phyloP scores from a whole-genome alignment of 83 land plant genomes.

The Picea engelmannii region DNA sequence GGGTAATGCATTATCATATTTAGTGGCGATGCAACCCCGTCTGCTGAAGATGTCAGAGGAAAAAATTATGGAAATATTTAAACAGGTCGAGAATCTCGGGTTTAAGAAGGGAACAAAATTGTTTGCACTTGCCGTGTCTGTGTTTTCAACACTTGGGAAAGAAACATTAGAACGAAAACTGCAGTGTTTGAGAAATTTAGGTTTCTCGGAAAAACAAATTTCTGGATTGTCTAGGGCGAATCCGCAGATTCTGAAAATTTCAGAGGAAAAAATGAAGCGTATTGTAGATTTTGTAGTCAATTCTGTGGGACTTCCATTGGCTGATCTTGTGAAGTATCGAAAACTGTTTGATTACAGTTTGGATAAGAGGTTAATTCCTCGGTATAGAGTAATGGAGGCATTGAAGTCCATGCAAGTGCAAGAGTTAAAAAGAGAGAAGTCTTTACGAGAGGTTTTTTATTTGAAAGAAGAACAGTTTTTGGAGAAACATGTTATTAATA shows the following conservation, averaged over 20 bases:
- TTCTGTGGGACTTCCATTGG: neutral
- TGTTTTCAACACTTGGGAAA: neutral
- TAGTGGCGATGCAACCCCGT: neutral
- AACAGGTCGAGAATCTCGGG: neutral
- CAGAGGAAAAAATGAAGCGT: slow-evolving; percentile 15
- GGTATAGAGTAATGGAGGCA: too few species aligned
- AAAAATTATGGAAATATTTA: neutral
- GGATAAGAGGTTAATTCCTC: too few species aligned
- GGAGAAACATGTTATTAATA: slow-evolving; percentile 13
- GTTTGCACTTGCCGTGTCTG: neutral
- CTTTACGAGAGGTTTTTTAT: neutral
- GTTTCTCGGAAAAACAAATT: neutral
- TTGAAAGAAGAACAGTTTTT: slow-evolving; percentile 12
- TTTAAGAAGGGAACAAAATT: neutral
- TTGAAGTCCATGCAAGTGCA: too few species aligned
- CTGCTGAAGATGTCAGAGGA: neutral
- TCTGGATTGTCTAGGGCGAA: neutral
- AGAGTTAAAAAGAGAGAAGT: too few species aligned
- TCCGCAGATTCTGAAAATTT: neutral
- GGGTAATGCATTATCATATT: neutral
- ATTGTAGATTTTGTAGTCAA: slow-evolving; percentile 24
- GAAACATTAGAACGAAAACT: neutral
- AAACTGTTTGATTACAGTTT: accelerated
- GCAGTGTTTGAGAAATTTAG: neutral
- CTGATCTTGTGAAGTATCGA: too few species aligned